Evolutionary conservation across 2,329 filamentous ascomycete species (phyloP).

Genomic region (Mycocentrospora acerina): DNA sequence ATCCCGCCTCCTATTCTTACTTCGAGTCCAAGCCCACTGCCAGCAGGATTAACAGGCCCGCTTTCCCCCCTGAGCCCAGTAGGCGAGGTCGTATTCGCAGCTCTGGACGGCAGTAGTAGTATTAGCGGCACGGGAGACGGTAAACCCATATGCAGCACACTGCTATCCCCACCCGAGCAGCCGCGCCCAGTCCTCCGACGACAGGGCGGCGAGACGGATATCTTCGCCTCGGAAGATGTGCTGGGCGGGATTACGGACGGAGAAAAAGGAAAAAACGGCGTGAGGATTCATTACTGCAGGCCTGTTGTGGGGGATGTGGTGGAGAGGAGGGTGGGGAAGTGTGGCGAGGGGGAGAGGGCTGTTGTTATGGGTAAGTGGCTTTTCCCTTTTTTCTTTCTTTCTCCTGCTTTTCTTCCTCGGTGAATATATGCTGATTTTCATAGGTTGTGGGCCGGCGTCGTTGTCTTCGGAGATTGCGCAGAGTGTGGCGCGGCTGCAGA

Average conservation of each 20-base stretch:
- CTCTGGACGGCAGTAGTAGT: too few relatives aligned
- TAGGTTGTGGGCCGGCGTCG: slow-evolving; percentile 3
- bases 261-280: neutral
- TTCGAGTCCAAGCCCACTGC: neutral
- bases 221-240: neutral
- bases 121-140: too few relatives aligned
- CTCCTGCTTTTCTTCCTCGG: neutral
- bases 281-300: slow-evolving; percentile 7
- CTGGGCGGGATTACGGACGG: too few relatives aligned
- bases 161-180: neutral
- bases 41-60: too few relatives aligned
- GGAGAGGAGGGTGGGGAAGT: slow-evolving; percentile 4
- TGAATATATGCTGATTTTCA: neutral
- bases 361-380: slow-evolving; percentile 2
- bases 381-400: neutral
- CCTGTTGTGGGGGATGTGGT: slow-evolving; percentile 8
- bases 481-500: slow-evolving; percentile 15
- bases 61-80: neutral
- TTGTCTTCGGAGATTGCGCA: slow-evolving; percentile 16
- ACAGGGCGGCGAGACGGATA: neutral
- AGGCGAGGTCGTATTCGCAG: neutral
- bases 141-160: too few relatives aligned
- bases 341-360: slow-evolving; percentile 3
- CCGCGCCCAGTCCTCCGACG: neutral
- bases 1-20: neutral